Evolutionary conservation across 305 asterid genomes (phyloP), one percentile per base, ranked within the genome.

Genomic region (Caryopteris hybrid): DNA sequence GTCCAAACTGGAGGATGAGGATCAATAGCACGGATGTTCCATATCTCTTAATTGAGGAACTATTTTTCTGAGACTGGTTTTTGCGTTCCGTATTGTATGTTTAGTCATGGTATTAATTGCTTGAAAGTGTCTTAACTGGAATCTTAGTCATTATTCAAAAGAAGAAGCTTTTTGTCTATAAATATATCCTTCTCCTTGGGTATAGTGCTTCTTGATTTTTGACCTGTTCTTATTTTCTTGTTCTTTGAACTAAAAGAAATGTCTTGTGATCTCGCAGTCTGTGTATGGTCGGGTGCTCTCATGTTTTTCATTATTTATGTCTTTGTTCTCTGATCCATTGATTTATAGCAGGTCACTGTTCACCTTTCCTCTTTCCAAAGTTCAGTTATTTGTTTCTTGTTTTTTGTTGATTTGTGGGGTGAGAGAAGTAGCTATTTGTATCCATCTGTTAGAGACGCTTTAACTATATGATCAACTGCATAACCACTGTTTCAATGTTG

Each of bases 401-500:
- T 27, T 36, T 16, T 20, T 48, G 52, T 25, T 57, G 12, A 4
- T 10, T 54, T 33, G 52, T 25, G 43, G 66, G 43, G 31, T 68
- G 48, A 43, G 67, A 61, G 38, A 33, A 69, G 47, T 52, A 36
- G 42, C 46, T 54, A 17, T 70, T 29, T 23, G 58, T 66, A 45
- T 33, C 58, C 42, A 38, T 18, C 51, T 53, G n/a, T 12, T 58
- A 58, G 17, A 47, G 64, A 36, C 59, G 13, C 23, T 60, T 48
- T 11, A 10, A 55, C 11, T 60, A 21, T 41, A 52, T 42, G 47
- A 60, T 20, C 36, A 54, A 13, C 52, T 78, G 66, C 74, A 31
- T 79, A 27, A 77, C 6, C 34, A 50, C 18, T 70, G 43, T 47
- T 46, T 38, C 55, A 62, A 69, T 68, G 46, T 25, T 69, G 57